Base-by-base conservation (phyloP, 768 basidiomycete species). In the Termitomyces sp. region DNA sequence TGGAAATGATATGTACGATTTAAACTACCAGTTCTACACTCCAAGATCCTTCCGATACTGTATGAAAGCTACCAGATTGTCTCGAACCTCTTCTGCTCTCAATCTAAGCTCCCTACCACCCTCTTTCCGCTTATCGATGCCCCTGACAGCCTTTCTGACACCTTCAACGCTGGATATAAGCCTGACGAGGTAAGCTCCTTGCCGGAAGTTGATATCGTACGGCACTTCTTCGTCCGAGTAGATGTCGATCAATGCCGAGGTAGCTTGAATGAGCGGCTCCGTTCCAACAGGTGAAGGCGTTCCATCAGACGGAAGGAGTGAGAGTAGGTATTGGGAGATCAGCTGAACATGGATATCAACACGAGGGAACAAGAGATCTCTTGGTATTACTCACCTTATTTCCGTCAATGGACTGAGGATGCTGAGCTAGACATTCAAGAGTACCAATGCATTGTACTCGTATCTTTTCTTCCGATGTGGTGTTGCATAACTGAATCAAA, bases 221-320 rank as follows among this genome's bases (percentile, higher is more conserved):
- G 86, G 78, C 52, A 82, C 68, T 8, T 70, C 77, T 70, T 98
- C 94, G 70, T 98, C 94, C 3, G 93, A 91, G 68, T 89, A 98
- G 50, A 96, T 91, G 66, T 97, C 94, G 55, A 97, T 90, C 44
- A 97, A 74, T 24, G 89, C 89, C 14, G 93, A 92, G 9, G 81
- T 75, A 1, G 83, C 82, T 63, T 94, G 90, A 24, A 97, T 77
- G 51, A 88, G 74, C 0, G 87, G 79, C 65, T 94, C 91, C 0
- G 82, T 79, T 52, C 76, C 78, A 51, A 73, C 70, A 21, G 74
- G 65, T 5, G 80, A 74, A 1, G 75, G 66, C 0, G 66, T 62
- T 5, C 69, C 62, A 4, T 69, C 60, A 2, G 74, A 72, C 6
- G 85, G 81, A 14, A 90, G 72, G 19, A 87, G 68, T 17, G 82